Evolutionary conservation across 1,284 basidiomycete genomes (phyloP).

Genomic region (Marasmius oreades): DNA sequence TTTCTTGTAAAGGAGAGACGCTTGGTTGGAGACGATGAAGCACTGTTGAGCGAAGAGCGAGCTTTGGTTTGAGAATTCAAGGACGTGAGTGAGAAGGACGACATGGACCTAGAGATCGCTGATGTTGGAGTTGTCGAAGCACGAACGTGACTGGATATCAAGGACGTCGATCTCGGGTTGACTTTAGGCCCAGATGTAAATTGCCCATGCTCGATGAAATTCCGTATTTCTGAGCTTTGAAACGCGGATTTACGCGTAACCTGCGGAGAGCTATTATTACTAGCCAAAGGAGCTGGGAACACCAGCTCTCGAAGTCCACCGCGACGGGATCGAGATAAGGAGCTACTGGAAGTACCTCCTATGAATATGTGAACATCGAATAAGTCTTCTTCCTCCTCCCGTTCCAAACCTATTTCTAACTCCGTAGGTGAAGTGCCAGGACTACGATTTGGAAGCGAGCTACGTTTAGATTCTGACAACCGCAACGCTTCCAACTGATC

Average conservation of each 20-base stretch:
- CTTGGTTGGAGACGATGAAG: constrained; percentile 1
- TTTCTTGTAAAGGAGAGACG: constrained; percentile 9
- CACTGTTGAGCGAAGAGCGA: constrained; percentile 2
- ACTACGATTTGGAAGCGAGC: not conserved
- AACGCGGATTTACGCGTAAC: too few relatives aligned
- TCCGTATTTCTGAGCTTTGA: not conserved
- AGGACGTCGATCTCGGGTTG: not conserved
- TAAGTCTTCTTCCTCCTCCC: not conserved
- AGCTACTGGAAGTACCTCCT: not conserved
- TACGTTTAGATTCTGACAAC: not conserved
- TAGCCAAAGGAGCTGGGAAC: constrained; percentile 62
- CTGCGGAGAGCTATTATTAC: constrained; percentile 17
- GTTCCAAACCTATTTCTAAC: not conserved
- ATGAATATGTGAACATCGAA: not conserved
- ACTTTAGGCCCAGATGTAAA: not conserved
- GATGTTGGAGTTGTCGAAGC: not conserved
- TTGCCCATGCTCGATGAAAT: not conserved
- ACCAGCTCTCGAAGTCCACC: constrained; percentile 51
- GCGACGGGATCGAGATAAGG: constrained; percentile 14
- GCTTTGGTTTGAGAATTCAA: not conserved
- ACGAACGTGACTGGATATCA: not conserved
- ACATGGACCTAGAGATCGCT: constrained; percentile 16
- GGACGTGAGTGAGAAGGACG: not conserved
- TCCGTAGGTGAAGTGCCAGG: not conserved
- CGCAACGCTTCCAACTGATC: not conserved